phyloP scores from a whole-genome alignment of 306 rosid species.

The Carpinus fangiana region DNA sequence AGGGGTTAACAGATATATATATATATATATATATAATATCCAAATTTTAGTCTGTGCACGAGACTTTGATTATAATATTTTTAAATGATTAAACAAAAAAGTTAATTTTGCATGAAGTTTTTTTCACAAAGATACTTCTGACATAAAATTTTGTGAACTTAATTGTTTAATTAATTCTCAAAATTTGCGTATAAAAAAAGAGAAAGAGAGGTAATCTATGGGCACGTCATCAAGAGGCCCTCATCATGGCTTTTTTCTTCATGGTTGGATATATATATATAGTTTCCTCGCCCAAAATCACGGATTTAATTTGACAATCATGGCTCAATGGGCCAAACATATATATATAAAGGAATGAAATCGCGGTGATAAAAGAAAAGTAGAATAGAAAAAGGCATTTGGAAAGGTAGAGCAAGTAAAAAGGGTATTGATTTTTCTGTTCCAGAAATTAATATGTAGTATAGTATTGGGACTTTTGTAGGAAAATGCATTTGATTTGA shows the following conservation, averaged over 20 bases:
- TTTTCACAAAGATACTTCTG: no score
- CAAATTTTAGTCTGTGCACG: no score
- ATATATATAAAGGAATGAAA: neutral
- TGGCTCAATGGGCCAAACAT: neutral
- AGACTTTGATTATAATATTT: no score
- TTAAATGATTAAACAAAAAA: no score
- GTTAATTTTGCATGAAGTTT: no score
- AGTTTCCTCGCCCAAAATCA: neutral
- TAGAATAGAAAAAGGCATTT: neutral
- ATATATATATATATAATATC: no score
- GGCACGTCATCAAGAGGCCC: neutral
- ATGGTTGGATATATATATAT: neutral
- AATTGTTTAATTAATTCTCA: neutral
- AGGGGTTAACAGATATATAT: no score
- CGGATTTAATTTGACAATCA: neutral
- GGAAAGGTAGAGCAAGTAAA: neutral
- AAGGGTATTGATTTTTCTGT: no score
- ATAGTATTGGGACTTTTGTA: no score
- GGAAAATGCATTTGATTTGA: no score
- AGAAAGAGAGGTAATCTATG: neutral
- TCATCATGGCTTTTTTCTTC: neutral
- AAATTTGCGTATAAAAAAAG: neutral
- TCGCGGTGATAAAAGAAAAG: neutral
- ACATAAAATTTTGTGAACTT: no score
- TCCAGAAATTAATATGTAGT: no score